Base-by-base conservation (phyloP, 257 asterid genomes). In the Echites panduratus region DNA sequence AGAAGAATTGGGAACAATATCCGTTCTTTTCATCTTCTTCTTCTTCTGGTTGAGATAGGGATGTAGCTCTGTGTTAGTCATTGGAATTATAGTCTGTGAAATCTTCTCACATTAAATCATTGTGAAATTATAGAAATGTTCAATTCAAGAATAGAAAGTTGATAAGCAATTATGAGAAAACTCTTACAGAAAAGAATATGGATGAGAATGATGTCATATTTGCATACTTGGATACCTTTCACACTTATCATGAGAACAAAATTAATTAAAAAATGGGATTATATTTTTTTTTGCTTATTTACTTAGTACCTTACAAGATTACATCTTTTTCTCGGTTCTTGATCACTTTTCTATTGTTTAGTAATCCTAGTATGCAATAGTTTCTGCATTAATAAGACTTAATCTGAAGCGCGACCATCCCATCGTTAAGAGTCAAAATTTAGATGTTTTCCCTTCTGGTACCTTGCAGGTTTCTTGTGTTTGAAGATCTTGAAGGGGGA, bases 401-500 rank as follows among this genome's bases (percentile, higher is more conserved):
- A 19, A 22, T 24, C 67, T 35, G 5, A 32, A 8, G 16, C 6
- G 26, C 32, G 11, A 68, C 24, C 17, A 17, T 40, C 8, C 29
- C 45, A 68, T 9, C 14, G 9, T 9, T 14, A 68, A 27, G 45
- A 0, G 9, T 49, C 26, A n/a, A 54, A 50, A 26, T 24, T 59
- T 53, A 71, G 43, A 61, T 49, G 56, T 24, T 29, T 41, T 17
- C 58, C 27, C 65, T 32, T n/a, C 35, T 54, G 62, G 68, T 53
- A 53, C 9, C 0, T 71, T 80, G 74, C 45, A 93, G 97, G 85
- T 89, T 89, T 70, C 84, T 93, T 68, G 92, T 93, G 59, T 87
- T 84, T 62, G 95, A 93, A 79, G 80, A 85, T 85, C 72, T 82
- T 85, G 97, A 84, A 78, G 79, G 68, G 27, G 96, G 94, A 72